Evolutionary conservation across 306 rosid species (phyloP).

Genomic region (Lotus japonicus): DNA sequence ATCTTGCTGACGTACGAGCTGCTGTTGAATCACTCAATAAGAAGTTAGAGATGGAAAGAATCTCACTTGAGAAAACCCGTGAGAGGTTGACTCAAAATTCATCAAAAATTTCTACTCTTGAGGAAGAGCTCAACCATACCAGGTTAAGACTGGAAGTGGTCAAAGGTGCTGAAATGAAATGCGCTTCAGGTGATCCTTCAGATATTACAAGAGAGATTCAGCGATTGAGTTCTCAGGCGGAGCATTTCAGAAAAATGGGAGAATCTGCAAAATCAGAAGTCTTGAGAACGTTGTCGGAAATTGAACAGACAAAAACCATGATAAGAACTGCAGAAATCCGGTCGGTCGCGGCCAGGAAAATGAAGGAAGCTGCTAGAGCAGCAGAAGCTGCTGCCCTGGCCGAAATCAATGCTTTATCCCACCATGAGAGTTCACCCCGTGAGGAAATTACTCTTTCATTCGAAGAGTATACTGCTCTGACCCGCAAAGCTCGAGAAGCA

Average conservation of each 20-base stretch:
- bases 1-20: constrained; percentile 65
- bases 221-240: constrained; percentile 53
- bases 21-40: constrained; percentile 50
- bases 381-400: constrained; percentile 65
- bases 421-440: constrained; percentile 7
- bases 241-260: constrained; percentile 55
- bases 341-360: constrained; percentile 77
- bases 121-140: constrained; percentile 67
- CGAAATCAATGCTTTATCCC: constrained; percentile 58
- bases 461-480: constrained; percentile 60
- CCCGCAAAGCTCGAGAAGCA: constrained; percentile 45
- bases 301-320: constrained; percentile 60
- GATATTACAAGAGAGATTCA: constrained; percentile 63
- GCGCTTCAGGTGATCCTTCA: constrained; percentile 35
- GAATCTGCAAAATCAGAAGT: constrained; percentile 65
- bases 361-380: constrained; percentile 86
- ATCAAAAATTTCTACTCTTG: constrained; percentile 59
- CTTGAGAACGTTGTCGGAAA: constrained; percentile 53
- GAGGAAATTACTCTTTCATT: constrained; percentile 57
- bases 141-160: constrained; percentile 48
- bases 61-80: constrained; percentile 61
- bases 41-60: constrained; percentile 74
- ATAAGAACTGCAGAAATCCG: constrained; percentile 69
- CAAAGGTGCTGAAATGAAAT: constrained; percentile 48
- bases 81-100: constrained; percentile 58